A percentile compares a stretch with the other conserved stretches of the same genome.
These are phyloP conservation scores for Parascedosporium putredinis DNA, from an alignment of 2,329 filamentous ascomycete genomes.

Conservation along the genomic window DNA sequence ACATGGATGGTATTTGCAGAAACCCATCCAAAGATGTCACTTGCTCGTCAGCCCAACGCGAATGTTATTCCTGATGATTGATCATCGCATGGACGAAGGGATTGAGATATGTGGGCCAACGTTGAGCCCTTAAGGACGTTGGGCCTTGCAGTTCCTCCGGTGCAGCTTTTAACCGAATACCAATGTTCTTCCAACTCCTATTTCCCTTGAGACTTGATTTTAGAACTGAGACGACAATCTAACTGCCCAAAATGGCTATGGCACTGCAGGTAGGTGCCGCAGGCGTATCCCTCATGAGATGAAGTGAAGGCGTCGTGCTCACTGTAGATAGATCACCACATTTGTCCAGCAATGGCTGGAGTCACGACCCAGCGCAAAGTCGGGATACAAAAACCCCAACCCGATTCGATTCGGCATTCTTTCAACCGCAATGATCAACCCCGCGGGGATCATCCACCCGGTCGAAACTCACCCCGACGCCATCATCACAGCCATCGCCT, in stretches of 20 bases:
- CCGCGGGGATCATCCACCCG: slow-evolving; percentile 8
- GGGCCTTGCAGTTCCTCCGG: too few species aligned
- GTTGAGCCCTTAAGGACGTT: too few species aligned
- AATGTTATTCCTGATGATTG: too few species aligned
- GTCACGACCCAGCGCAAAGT: neutral
- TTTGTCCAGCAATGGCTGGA: slow-evolving; percentile 5
- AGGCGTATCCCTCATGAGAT: neutral
- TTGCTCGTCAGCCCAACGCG: too few species aligned
- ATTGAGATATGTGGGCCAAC: too few species aligned
- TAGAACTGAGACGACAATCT: neutral
- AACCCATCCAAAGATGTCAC: too few species aligned
- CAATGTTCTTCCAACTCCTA: neutral
- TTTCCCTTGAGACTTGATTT: neutral
- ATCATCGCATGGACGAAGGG: too few species aligned
- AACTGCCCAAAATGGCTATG: neutral
- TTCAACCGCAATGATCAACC: slow-evolving; percentile 8
- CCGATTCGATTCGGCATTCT: slow-evolving; percentile 8
- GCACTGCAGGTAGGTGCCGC: neutral
- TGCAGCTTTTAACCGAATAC: too few species aligned
- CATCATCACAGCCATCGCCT: slow-evolving; percentile 5
- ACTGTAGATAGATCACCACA: neutral
- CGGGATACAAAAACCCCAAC: slow-evolving; percentile 5
- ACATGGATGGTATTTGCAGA: too few species aligned
- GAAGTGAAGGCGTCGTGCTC: neutral
- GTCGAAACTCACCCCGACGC: slow-evolving; percentile 8